These are phyloP conservation scores for Jacaranda copaia DNA, from an alignment of 257 asterid species.

Conservation along the genomic window DNA sequence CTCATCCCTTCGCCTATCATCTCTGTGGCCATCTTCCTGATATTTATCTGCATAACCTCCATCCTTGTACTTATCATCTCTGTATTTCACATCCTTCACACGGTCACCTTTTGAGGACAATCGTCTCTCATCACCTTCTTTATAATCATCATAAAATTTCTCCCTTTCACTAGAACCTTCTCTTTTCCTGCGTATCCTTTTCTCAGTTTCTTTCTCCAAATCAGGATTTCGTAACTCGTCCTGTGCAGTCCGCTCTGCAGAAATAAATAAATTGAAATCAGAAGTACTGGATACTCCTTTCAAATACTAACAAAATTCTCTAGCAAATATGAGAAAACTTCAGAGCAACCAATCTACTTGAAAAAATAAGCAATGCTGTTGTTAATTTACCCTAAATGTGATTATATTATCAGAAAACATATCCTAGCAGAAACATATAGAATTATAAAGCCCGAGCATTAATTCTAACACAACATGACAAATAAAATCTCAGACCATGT, in stretches of 20 bases:
- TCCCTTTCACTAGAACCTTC: conserved; percentile 75
- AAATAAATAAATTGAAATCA: conserved; percentile 34
- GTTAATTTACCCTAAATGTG: not conserved
- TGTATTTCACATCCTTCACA: conserved; percentile 67
- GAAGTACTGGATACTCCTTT: conserved; percentile 9
- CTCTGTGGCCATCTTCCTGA: conserved; percentile 69
- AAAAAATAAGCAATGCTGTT: not conserved
- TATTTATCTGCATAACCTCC: conserved; percentile 59
- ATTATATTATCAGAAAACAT: not conserved
- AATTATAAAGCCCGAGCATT: conserved; percentile 34
- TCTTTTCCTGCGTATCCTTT: conserved; percentile 60
- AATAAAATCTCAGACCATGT: not conserved
- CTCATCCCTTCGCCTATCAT: conserved; percentile 64
- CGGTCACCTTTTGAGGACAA: conserved; percentile 71
- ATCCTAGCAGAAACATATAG: conserved; percentile 6
- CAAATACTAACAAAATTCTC: not conserved
- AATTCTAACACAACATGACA: not conserved
- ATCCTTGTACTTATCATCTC: conserved; percentile 73
- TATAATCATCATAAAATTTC: conserved; percentile 60
- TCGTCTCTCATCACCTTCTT: conserved; percentile 67
- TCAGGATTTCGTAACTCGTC: conserved; percentile 66
- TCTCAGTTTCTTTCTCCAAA: conserved; percentile 70
- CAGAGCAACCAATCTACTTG: conserved; percentile 11
- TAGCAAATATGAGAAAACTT: not conserved
- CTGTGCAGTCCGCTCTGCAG: conserved; percentile 53